Conservation (phyloP, 805 yeast genomes). For the Sugiyamaella chiloensis region DNA sequence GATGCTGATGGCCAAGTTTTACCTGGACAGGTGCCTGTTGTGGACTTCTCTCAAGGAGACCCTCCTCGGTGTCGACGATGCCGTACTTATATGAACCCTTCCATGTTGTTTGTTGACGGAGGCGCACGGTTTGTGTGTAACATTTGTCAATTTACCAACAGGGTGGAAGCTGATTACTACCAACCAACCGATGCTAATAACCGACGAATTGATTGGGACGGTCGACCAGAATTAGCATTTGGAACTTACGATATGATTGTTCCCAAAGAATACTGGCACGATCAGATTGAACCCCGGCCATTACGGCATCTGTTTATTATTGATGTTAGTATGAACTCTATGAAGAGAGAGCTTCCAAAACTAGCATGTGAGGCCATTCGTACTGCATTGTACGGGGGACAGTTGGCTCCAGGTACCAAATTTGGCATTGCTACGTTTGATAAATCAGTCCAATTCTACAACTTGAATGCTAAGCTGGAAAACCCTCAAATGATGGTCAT, state of each 20-base stretch:
- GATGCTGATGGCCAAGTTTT: background rate
- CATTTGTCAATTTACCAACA: constrained; percentile 75
- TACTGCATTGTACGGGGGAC: constrained; percentile 40
- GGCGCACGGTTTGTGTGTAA: constrained; percentile 74
- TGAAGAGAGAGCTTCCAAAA: constrained; percentile 56
- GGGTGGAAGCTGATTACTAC: constrained; percentile 63
- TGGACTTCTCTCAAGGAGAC: constrained; percentile 58
- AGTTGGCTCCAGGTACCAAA: constrained; percentile 44
- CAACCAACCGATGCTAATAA: constrained; percentile 60
- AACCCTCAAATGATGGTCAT: constrained; percentile 58
- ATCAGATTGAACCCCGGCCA: constrained; percentile 40
- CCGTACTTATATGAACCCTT: constrained; percentile 84
- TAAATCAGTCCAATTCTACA: constrained; percentile 65
- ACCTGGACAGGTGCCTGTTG: constrained; percentile 50
- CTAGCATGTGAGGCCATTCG: constrained; percentile 70
- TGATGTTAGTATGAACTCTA: constrained; percentile 62
- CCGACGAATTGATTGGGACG: constrained; percentile 57
- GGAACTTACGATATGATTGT: constrained; percentile 87
- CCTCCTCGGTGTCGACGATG: constrained; percentile 93
- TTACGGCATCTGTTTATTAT: constrained; percentile 70
- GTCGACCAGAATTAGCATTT: constrained; percentile 69
- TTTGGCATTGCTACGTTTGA: constrained; percentile 78
- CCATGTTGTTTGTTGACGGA: constrained; percentile 60
- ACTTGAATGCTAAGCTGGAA: constrained; percentile 54
- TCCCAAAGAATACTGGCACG: constrained; percentile 64